These are phyloP conservation scores for Coemansia sp. DNA, from an alignment of 192 early-diverging fungal species.

Conservation along the genomic window DNA sequence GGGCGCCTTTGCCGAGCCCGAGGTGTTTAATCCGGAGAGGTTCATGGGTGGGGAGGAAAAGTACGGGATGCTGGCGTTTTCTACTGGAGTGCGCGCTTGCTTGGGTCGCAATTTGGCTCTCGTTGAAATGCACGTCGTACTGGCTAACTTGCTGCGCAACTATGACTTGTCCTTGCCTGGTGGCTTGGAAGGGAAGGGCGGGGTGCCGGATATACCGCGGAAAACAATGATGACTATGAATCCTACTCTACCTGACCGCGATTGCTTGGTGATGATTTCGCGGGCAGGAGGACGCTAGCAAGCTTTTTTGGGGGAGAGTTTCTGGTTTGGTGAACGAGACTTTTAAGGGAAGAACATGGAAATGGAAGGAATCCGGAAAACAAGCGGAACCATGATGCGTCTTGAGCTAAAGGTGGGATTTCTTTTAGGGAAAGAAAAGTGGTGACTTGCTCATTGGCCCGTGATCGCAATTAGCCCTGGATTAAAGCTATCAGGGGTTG, in stretches of 20 bases:
- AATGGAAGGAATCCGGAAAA: too few species aligned
- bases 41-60: constrained; percentile 19
- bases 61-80: constrained; percentile 47
- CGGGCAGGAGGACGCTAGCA: background rate
- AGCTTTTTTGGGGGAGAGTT: too few species aligned
- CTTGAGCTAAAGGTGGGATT: too few species aligned
- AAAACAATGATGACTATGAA: constrained; percentile 41
- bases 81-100: constrained; percentile 55
- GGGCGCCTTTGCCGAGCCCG: constrained; percentile 8
- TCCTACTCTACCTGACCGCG: constrained; percentile 33
- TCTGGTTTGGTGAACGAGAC: too few species aligned
- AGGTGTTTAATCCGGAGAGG: constrained; percentile 43
- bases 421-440: too few species aligned
- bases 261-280: constrained; percentile 31
- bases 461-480: too few species aligned
- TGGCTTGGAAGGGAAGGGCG: background rate
- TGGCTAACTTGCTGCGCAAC: constrained; percentile 42
- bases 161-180: constrained; percentile 22
- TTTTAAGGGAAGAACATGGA: too few species aligned
- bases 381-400: too few species aligned
- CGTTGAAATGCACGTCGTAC: constrained; percentile 50
- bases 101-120: constrained; percentile 54
- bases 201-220: constrained; percentile 22
- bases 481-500: too few species aligned
- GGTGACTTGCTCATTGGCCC: too few species aligned